phyloP scores from a whole-genome alignment of 2,329 filamentous ascomycete species.

The Thermochaetoides dissita region DNA sequence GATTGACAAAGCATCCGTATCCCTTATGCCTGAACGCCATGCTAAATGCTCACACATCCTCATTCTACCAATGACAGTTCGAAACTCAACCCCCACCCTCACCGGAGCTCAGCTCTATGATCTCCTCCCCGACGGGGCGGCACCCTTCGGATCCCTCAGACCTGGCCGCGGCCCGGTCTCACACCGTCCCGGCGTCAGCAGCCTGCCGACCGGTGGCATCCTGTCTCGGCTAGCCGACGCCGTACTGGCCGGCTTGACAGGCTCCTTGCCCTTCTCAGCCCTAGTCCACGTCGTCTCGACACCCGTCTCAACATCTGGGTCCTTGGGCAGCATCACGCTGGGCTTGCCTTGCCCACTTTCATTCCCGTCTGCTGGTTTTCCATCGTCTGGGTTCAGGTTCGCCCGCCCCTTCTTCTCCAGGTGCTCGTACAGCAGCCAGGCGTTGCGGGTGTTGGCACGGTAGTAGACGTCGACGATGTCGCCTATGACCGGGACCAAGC shows the following conservation, averaged over 20 bases:
- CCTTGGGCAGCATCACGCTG: neutral
- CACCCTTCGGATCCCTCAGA: neutral
- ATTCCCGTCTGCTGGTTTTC: neutral
- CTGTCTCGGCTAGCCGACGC: slow-evolving; percentile 1
- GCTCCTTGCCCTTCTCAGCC: neutral
- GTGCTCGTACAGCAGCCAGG: slow-evolving; percentile 36
- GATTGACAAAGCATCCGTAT: too few relatives aligned
- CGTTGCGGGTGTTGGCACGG: slow-evolving; percentile 65
- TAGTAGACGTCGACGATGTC: slow-evolving; percentile 60
- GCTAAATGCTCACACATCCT: too few relatives aligned
- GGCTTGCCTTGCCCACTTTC: too few relatives aligned
- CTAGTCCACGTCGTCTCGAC: neutral
- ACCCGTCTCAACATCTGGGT: slow-evolving; percentile 8
- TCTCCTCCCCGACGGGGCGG: neutral
- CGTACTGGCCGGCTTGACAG: neutral
- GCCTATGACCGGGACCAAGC: slow-evolving; percentile 62
- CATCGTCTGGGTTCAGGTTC: slow-evolving; percentile 26
- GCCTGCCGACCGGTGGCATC: neutral
- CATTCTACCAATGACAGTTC: too few relatives aligned
- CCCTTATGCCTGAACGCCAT: too few relatives aligned
- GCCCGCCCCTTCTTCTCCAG: slow-evolving; percentile 55
- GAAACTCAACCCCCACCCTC: too few relatives aligned
- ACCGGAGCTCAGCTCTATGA: neutral
- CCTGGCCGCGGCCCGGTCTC: slow-evolving; percentile 2
- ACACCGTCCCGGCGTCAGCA: slow-evolving; percentile 4